These are phyloP conservation scores for Euptelea pleiosperma DNA, from an alignment of 164 flowering plant species.

Conservation along the genomic window DNA sequence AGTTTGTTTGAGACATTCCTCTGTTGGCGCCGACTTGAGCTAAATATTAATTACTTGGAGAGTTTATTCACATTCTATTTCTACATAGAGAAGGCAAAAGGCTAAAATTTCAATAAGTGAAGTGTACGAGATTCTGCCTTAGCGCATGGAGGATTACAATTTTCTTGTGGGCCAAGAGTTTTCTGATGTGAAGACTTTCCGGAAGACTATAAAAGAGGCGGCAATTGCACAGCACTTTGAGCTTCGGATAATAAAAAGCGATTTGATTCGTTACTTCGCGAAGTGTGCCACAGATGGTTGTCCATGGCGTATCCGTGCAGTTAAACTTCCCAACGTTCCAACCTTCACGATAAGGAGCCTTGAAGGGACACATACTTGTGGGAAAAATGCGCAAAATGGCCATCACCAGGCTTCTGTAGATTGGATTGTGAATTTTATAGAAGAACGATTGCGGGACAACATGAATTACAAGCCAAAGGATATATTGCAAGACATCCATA, in stretches of 20 bases:
- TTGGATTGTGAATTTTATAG: slow-evolving; percentile 79
- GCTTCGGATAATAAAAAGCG: slow-evolving; percentile 71
- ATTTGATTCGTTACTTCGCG: slow-evolving; percentile 71
- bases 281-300: slow-evolving; percentile 85
- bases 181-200: slow-evolving; percentile 74
- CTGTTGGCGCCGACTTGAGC: no score
- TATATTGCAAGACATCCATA: slow-evolving; percentile 68
- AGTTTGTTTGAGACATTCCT: not conserved
- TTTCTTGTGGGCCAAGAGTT: slow-evolving; percentile 79
- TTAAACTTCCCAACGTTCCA: slow-evolving; percentile 67
- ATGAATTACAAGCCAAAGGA: slow-evolving; percentile 87
- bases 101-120: not conserved
- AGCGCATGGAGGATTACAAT: slow-evolving; percentile 45
- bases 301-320: slow-evolving; percentile 92
- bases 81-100: not conserved
- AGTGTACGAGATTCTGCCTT: not conserved
- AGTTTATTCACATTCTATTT: not conserved
- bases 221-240: slow-evolving; percentile 90
- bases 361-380: slow-evolving; percentile 82
- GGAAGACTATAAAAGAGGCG: slow-evolving; percentile 74
- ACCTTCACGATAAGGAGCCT: slow-evolving; percentile 76
- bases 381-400: slow-evolving; percentile 58
- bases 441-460: slow-evolving; percentile 59
- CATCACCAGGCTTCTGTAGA: slow-evolving; percentile 91
- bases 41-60: not conserved